Conservation (phyloP, 306 rosid genomes). For the Corylus americana region DNA sequence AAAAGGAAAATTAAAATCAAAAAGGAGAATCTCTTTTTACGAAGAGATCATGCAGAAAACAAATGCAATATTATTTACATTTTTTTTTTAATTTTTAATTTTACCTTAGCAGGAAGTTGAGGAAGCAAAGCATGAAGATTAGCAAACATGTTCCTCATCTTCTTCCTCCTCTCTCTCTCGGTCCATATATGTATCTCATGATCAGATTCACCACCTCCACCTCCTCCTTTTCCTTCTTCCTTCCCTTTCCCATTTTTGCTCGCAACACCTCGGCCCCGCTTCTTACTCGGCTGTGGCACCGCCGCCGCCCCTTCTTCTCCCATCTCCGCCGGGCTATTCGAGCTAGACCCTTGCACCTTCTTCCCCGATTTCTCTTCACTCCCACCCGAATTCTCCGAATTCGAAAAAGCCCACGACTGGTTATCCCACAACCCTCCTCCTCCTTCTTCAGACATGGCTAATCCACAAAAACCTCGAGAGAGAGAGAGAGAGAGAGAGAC, state of each 20-base stretch:
- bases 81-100: too few species aligned
- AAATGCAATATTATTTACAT: too few species aligned
- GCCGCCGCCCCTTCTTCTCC: neutral
- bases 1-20: neutral
- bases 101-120: slow-evolving; percentile 74
- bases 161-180: slow-evolving; percentile 87
- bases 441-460: slow-evolving; percentile 27
- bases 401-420: slow-evolving; percentile 30
- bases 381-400: slow-evolving; percentile 26
- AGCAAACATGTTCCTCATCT: slow-evolving; percentile 74
- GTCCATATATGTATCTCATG: slow-evolving; percentile 69
- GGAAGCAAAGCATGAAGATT: slow-evolving; percentile 86
- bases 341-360: neutral
- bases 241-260: slow-evolving; percentile 3
- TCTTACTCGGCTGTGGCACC: neutral
- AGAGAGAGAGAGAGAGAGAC: neutral
- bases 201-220: slow-evolving; percentile 26
- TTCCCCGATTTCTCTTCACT: slow-evolving; percentile 5
- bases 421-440: slow-evolving; percentile 26
- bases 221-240: slow-evolving; percentile 10
- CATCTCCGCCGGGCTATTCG: neutral
- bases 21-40: neutral
- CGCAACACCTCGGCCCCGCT: slow-evolving; percentile 10
- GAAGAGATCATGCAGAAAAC: neutral
- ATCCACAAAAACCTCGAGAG: neutral